Percentiles rank a stretch among this genome's conserved stretches.
These are phyloP conservation scores for Macrophomina pseudophaseolina DNA, from an alignment of 2,329 filamentous ascomycete genomes.

Conservation along the genomic window DNA sequence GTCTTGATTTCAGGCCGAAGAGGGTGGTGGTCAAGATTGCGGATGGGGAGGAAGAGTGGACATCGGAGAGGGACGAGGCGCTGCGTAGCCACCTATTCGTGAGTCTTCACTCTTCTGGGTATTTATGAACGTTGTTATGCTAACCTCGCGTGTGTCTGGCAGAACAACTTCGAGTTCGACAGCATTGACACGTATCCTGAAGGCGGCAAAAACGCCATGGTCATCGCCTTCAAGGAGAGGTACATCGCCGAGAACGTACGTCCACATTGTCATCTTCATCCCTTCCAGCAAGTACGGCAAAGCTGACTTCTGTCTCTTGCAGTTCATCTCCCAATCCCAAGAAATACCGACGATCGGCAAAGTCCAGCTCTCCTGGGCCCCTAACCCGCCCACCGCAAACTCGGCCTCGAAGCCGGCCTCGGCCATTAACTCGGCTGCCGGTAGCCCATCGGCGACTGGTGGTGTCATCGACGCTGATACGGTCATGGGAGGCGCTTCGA, in stretches of 20 bases:
- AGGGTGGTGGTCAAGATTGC: conserved; percentile 62
- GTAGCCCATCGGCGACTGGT: not conserved
- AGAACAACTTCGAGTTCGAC: conserved; percentile 46
- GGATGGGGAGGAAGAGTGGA: conserved; percentile 65
- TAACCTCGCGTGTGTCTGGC: conserved; percentile 28
- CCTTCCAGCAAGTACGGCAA: not conserved
- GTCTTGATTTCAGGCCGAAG: conserved; percentile 77
- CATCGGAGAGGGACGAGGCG: conserved; percentile 66
- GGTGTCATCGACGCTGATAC: not conserved
- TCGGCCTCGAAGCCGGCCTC: not conserved
- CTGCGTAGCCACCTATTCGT: conserved; percentile 72
- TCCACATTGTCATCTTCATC: conserved; percentile 20
- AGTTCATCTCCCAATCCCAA: conserved; percentile 58
- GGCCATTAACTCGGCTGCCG: conserved; percentile 19
- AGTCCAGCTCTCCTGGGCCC: conserved; percentile 71
- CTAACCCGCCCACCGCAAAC: conserved; percentile 31
- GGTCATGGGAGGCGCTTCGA: conserved; percentile 5
- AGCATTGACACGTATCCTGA: conserved; percentile 46
- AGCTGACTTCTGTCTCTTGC: conserved; percentile 6
- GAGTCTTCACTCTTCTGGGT: conserved; percentile 19
- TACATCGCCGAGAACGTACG: conserved; percentile 67
- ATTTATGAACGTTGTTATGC: not conserved
- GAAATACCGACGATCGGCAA: conserved; percentile 68
- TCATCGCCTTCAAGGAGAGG: conserved; percentile 52
- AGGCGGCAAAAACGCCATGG: conserved; percentile 42